Evolutionary conservation across 192 early-diverging fungal species (phyloP).

Genomic region (Umbelopsis sp.): DNA sequence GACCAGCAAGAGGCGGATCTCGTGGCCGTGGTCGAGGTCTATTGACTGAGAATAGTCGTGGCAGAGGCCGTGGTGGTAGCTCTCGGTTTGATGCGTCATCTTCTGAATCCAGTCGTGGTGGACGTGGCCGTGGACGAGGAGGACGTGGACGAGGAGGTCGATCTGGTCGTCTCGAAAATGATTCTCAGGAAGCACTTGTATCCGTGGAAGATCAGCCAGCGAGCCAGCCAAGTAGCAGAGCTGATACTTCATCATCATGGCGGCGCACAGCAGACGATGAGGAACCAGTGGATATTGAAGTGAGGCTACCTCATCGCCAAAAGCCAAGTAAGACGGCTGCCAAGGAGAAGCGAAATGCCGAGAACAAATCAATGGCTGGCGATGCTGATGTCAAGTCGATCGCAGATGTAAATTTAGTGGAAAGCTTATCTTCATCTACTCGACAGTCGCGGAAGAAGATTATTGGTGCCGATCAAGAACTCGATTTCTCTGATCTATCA

Average conservation of each 20-base stretch:
- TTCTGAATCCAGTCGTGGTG: neutral
- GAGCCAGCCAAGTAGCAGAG: neutral
- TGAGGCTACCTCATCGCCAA: constrained; percentile 9
- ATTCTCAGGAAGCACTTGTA: neutral
- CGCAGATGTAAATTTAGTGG: neutral
- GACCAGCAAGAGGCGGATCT: constrained; percentile 2
- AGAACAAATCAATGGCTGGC: neutral
- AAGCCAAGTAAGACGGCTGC: neutral
- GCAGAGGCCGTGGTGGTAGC: neutral
- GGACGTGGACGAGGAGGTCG: constrained; percentile 22
- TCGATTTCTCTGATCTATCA: constrained; percentile 5
- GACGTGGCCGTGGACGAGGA: constrained; percentile 16
- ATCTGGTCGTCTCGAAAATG: neutral
- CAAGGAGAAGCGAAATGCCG: constrained; percentile 1
- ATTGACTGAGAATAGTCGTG: neutral
- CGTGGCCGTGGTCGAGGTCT: neutral
- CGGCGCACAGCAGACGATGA: constrained; percentile 15
- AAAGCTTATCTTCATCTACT: constrained; percentile 10
- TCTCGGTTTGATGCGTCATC: neutral
- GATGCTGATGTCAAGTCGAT: neutral
- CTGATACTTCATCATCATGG: constrained; percentile 12
- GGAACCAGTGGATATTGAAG: constrained; percentile 1
- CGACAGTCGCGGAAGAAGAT: constrained; percentile 4
- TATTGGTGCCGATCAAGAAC: constrained; percentile 6
- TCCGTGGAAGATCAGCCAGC: neutral